Percentiles rank a stretch among this genome's conserved stretches.
Conservation (phyloP, 352 stramenopile genomes). For the Phytophthora sp. region DNA sequence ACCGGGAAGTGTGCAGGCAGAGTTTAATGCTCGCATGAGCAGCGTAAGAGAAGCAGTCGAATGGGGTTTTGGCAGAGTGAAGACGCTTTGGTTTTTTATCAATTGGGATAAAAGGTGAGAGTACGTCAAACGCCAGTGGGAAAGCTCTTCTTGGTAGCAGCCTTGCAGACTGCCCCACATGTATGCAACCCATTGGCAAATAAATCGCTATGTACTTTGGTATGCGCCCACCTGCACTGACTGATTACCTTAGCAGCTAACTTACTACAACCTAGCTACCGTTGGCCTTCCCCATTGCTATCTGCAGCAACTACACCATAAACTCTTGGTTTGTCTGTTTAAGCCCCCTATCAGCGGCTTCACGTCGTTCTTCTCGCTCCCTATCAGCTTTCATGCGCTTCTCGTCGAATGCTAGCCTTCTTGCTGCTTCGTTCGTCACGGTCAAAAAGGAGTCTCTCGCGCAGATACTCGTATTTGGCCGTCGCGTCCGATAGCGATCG, state of each 20-base stretch:
- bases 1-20: background rate
- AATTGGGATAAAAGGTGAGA: conserved; percentile 13
- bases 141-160: background rate
- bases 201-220: conserved; percentile 17
- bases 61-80: conserved; percentile 15
- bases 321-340: background rate
- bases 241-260: background rate
- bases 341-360: background rate
- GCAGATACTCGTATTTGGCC: background rate
- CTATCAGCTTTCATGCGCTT: background rate
- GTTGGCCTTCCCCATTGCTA: background rate
- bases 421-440: background rate
- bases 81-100: conserved; percentile 1
- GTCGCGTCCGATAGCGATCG: background rate
- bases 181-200: conserved; percentile 6
- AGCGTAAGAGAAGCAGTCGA: conserved; percentile 1
- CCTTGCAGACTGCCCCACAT: conserved; percentile 9
- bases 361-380: background rate
- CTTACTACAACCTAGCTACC: background rate
- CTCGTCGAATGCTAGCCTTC: background rate
- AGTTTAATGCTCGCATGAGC: conserved; percentile 7
- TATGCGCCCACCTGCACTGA: background rate
- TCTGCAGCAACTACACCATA: background rate
- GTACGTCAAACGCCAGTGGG: conserved; percentile 7
- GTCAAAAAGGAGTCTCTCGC: background rate